Percentiles rank a stretch among this genome's conserved stretches.
phyloP scores from a whole-genome alignment of 2,329 filamentous ascomycete species.

The Clarireedia homoeocarpa region DNA sequence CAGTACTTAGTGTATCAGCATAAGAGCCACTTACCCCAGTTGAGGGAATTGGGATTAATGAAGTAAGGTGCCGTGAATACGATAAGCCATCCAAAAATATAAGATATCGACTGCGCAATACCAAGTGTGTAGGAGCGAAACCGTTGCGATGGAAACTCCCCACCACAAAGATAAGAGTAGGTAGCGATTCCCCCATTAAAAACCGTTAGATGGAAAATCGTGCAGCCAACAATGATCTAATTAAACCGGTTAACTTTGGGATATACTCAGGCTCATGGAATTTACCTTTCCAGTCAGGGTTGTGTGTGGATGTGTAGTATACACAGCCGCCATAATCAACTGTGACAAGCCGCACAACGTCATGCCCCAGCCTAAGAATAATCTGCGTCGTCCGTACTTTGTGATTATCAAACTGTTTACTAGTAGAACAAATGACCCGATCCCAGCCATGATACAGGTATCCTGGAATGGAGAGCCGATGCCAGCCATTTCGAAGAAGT shows the following conservation, averaged over 20 bases:
- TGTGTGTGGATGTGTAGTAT: conserved; percentile 36
- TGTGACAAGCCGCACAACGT: conserved; percentile 45
- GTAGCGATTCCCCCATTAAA: conserved; percentile 30
- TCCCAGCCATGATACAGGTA: conserved; percentile 44
- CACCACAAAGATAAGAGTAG: conserved; percentile 50
- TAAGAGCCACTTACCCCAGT: neutral
- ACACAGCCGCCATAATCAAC: conserved; percentile 45
- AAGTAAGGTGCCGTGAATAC: neutral
- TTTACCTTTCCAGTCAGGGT: conserved; percentile 31
- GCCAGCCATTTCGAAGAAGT: conserved; percentile 53
- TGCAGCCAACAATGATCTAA: conserved; percentile 40
- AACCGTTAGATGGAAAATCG: conserved; percentile 25
- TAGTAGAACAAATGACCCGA: conserved; percentile 47
- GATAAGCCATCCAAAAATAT: neutral
- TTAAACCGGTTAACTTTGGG: neutral
- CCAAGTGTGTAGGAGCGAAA: conserved; percentile 50
- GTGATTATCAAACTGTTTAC: conserved; percentile 46
- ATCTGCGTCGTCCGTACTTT: conserved; percentile 42
- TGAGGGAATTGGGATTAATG: neutral
- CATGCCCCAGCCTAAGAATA: conserved; percentile 45
- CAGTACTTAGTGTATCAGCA: no score
- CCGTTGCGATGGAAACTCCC: conserved; percentile 49
- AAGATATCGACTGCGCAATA: conserved; percentile 44
- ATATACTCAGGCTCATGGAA: neutral
- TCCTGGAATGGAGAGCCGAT: conserved; percentile 49